phyloP scores from a whole-genome alignment of 2,329 filamentous ascomycete species.

The Dothideomycetidae sp. region DNA sequence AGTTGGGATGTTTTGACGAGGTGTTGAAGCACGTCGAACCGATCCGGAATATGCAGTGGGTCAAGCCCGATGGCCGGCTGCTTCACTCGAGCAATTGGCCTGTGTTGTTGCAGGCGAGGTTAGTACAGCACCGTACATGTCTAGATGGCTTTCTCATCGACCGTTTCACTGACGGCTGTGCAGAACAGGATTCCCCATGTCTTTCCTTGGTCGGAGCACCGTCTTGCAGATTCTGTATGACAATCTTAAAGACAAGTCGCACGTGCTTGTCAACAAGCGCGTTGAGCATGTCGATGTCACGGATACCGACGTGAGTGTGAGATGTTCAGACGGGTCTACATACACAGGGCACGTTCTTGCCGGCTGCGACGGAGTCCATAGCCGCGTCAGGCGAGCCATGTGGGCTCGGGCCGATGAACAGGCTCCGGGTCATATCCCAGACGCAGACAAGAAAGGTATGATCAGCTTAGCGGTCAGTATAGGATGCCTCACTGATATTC shows the following conservation, averaged over 20 bases:
- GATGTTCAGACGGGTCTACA: constrained; percentile 9
- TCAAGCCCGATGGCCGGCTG: too few relatives aligned
- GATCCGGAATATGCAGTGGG: background rate
- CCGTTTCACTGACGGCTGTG: too few relatives aligned
- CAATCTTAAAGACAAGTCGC: constrained; percentile 14
- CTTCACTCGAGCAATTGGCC: too few relatives aligned
- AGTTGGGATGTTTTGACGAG: constrained; percentile 30
- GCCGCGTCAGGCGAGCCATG: constrained; percentile 15
- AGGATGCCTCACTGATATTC: too few relatives aligned
- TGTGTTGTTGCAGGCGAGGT: too few relatives aligned
- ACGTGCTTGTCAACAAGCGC: constrained; percentile 8
- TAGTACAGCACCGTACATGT: too few relatives aligned
- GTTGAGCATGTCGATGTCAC: constrained; percentile 5
- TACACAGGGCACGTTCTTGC: constrained; percentile 17
- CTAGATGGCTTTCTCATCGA: too few relatives aligned
- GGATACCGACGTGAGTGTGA: constrained; percentile 3
- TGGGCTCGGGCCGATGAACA: constrained; percentile 14
- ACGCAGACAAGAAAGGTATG: constrained; percentile 12
- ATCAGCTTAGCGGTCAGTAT: too few relatives aligned
- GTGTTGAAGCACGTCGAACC: constrained; percentile 14
- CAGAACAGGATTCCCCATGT: constrained; percentile 13
- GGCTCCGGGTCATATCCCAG: constrained; percentile 11
- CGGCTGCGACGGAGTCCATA: constrained; percentile 20
- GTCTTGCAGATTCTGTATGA: constrained; percentile 16
- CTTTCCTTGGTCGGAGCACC: constrained; percentile 19